Percentiles rank a stretch among this genome's conserved stretches.
Evolutionary conservation across 495 filamentous ascomycete species (phyloP).

Genomic region (Aspergillus diversus): DNA sequence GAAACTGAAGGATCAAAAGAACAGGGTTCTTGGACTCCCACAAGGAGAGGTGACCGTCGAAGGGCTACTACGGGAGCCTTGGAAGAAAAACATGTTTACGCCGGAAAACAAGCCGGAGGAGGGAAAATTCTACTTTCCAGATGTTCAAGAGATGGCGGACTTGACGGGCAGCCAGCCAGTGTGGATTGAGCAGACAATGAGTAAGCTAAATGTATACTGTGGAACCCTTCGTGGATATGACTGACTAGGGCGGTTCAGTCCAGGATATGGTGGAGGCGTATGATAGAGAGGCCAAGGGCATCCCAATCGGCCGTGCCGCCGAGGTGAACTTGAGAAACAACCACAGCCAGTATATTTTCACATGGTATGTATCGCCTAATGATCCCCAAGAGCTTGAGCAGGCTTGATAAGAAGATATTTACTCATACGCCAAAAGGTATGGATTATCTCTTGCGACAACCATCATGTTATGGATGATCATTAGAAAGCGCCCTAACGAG

Average conservation of each 20-base stretch:
- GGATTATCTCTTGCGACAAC: slow-evolving; percentile 83
- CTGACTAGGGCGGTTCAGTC: slow-evolving; percentile 50
- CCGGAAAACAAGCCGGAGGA: slow-evolving; percentile 82
- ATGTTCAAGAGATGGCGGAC: slow-evolving; percentile 90
- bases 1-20: slow-evolving; percentile 64
- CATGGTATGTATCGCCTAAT: slow-evolving; percentile 69
- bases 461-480: slow-evolving; percentile 93
- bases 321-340: slow-evolving; percentile 96
- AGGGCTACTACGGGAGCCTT: slow-evolving; percentile 84
- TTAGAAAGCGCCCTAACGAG: slow-evolving; percentile 79
- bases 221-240: background rate
- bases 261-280: slow-evolving; percentile 74
- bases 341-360: slow-evolving; percentile 97
- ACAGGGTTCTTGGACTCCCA: slow-evolving; percentile 61
- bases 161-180: slow-evolving; percentile 82
- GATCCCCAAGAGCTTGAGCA: background rate
- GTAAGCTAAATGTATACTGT: slow-evolving; percentile 45
- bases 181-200: slow-evolving; percentile 96
- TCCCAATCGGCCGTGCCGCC: slow-evolving; percentile 87
- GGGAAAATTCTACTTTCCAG: slow-evolving; percentile 91
- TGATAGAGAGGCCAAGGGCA: slow-evolving; percentile 75
- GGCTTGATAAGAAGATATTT: background rate
- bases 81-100: slow-evolving; percentile 97
- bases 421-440: slow-evolving; percentile 66
- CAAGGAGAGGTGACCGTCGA: slow-evolving; percentile 72